phyloP scores from a whole-genome alignment of 2,329 filamentous ascomycete species.

The Torrubiellomyces zombiae region DNA sequence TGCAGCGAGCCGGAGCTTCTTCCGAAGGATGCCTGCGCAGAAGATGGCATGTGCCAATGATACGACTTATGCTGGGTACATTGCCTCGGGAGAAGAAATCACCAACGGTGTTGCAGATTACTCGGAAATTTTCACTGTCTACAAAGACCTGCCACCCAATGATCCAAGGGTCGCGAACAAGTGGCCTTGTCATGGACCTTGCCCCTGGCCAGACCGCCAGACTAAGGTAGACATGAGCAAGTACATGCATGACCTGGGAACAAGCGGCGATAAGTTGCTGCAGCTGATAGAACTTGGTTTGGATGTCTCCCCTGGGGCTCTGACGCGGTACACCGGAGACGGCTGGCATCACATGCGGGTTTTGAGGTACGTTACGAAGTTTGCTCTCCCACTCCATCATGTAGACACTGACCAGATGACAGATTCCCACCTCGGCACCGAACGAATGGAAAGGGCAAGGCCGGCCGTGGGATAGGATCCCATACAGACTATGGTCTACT shows the following conservation, averaged over 20 bases:
- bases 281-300: slow-evolving; percentile 28
- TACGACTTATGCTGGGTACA: slow-evolving; percentile 29
- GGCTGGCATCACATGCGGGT: slow-evolving; percentile 35
- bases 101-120: slow-evolving; percentile 32
- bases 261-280: slow-evolving; percentile 26
- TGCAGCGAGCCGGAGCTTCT: slow-evolving; percentile 21
- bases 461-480: slow-evolving; percentile 31
- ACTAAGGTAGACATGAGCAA: slow-evolving; percentile 22
- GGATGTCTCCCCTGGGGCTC: slow-evolving; percentile 19
- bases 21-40: slow-evolving; percentile 15
- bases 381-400: neutral
- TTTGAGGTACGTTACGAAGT: slow-evolving; percentile 18
- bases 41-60: slow-evolving; percentile 27
- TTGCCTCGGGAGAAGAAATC: slow-evolving; percentile 31
- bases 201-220: slow-evolving; percentile 26
- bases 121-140: slow-evolving; percentile 35
- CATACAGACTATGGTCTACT: slow-evolving; percentile 36
- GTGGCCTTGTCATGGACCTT: slow-evolving; percentile 33
- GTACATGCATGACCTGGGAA: slow-evolving; percentile 24
- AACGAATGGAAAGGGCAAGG: slow-evolving; percentile 31
- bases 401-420: too few relatives aligned
- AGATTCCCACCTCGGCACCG: slow-evolving; percentile 16
- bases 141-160: slow-evolving; percentile 23
- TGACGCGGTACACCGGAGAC: slow-evolving; percentile 25
- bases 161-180: slow-evolving; percentile 21